Evolutionary conservation across 352 stramenopile genomes (phyloP), one percentile per base, ranked within the genome.

Genomic region (Pythium volutum): DNA sequence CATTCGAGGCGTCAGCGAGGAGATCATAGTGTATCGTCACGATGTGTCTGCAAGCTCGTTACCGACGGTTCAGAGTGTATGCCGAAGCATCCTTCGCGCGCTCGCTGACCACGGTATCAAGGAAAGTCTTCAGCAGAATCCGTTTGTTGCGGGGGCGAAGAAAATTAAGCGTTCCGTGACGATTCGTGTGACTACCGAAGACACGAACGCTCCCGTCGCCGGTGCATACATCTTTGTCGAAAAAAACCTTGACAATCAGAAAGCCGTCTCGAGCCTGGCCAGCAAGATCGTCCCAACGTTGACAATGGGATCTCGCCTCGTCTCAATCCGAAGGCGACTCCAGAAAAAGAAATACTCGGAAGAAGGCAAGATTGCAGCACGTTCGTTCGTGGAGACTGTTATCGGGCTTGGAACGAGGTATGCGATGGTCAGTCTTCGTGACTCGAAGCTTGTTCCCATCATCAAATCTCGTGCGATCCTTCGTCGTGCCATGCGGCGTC

Each of bases 41-140:
- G 64, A 73, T 20, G 76, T 60, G 33, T 64, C 47, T 3, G 25
- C 62, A 5, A 66, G 34, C 3, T 50, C 61, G 0, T 46, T 88
- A 9, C 77, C 80, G 8, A 89, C 77, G 0, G 71, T 81, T 11
- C 77, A 85, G 47, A 82, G 75, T 2, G 59, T 88, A 6, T 88
- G 77, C 50, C 68, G 77, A 7, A 71, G 47, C 6, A 65, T 89
- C 12, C 48, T 89, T n/a, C 66, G 70, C 0, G 59, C 74, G 41
- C 54, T 89, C 15, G 43, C 73, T 20, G 69, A 84, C 10, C 61
- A 85, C 43, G 77, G 77, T 3, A 82, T 88, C 38, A 86, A 87
- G 31, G 80, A 89, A 58, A 87, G 80, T 31, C 55, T 89, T 7
- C 77, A 89, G 36, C 73, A 86, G 48, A 87, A 88, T 29, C 76